A percentile compares a stretch with the other conserved stretches of the same genome.
These are phyloP conservation scores for Eucalyptus cladocalyx DNA, from an alignment of 345 rosid genomes.

Conservation along the genomic window DNA sequence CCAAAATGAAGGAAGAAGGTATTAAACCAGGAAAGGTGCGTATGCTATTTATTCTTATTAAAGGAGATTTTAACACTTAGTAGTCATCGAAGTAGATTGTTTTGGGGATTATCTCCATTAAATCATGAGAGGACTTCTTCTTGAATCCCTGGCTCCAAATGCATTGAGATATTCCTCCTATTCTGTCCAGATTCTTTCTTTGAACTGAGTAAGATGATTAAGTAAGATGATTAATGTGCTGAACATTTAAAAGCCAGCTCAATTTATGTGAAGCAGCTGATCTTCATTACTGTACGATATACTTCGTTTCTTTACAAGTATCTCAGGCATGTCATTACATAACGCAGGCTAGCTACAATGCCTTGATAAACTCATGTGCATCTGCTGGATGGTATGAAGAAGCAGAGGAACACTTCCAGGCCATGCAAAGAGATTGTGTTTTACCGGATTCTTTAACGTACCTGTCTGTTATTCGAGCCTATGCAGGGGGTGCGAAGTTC, in stretches of 20 bases:
- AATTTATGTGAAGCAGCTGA: not conserved
- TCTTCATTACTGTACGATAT: not conserved
- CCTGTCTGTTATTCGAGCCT: conserved; percentile 48
- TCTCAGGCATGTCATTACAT: not conserved
- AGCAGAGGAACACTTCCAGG: conserved; percentile 37
- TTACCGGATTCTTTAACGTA: conserved; percentile 37
- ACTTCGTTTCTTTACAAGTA: not conserved
- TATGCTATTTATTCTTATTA: not conserved
- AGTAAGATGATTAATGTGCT: not conserved
- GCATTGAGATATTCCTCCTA: not conserved
- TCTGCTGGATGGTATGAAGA: conserved; percentile 24
- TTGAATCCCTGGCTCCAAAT: not conserved
- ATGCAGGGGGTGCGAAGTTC: conserved; percentile 32
- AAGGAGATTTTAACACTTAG: not conserved
- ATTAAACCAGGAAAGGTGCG: conserved; percentile 68
- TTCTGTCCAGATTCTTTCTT: not conserved
- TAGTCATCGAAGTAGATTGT: not conserved
- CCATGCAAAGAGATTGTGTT: conserved; percentile 46
- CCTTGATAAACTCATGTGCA: conserved; percentile 44
- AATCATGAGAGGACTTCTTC: not conserved
- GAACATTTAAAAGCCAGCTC: not conserved
- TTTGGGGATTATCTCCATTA: not conserved
- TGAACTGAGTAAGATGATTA: not conserved
- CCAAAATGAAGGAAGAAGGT: conserved; percentile 61
- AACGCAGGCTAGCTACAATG: conserved; percentile 69